Conservation (phyloP, 305 asterid species). For the Solanum chacoense region DNA sequence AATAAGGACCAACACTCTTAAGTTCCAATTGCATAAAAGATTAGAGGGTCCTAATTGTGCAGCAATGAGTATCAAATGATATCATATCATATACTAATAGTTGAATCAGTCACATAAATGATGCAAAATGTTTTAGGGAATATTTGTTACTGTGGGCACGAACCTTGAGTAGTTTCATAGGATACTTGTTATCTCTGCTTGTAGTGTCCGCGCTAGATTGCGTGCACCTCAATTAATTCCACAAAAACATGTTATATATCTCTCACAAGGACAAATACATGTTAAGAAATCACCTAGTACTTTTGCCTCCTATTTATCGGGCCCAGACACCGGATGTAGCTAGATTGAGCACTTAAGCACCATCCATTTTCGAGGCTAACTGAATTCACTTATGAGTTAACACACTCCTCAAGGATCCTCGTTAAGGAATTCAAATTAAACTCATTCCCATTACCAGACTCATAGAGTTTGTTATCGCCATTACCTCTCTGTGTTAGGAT, state of each 20-base stretch:
- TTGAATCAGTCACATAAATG: background rate
- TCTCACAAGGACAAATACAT: background rate
- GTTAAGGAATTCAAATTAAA: background rate
- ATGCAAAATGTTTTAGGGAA: background rate
- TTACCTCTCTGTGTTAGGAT: background rate
- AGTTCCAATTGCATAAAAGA: background rate
- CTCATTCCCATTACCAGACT: background rate
- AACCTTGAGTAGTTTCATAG: background rate
- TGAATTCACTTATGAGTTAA: slow-evolving; percentile 40
- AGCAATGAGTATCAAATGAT: background rate
- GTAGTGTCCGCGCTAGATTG: background rate
- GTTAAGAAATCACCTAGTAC: background rate
- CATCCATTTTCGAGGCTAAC: slow-evolving; percentile 33
- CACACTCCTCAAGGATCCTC: slow-evolving; percentile 19
- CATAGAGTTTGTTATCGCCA: background rate
- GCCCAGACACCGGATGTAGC: background rate
- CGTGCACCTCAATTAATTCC: background rate
- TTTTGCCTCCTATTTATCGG: background rate
- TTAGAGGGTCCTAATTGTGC: background rate
- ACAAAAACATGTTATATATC: background rate
- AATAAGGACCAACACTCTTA: background rate
- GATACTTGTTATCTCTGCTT: background rate
- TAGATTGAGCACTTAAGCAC: background rate
- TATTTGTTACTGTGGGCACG: background rate
- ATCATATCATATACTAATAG: background rate